phyloP scores from a whole-genome alignment of 257 asterid genomes.

The Solanum paucissectum region DNA sequence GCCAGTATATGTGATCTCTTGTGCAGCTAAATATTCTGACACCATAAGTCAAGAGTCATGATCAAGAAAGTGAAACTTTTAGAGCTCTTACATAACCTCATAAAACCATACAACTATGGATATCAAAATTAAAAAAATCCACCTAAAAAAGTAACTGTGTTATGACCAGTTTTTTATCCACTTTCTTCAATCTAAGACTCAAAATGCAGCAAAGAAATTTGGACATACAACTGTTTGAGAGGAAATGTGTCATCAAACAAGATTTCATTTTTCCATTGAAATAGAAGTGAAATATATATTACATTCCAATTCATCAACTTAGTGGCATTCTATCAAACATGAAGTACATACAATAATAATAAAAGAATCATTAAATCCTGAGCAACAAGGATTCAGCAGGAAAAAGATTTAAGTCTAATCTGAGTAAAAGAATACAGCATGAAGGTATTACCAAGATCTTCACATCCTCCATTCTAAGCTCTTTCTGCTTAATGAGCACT shows the following conservation, averaged over 20 bases:
- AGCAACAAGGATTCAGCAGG: background rate
- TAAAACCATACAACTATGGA: background rate
- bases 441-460: background rate
- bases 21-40: background rate
- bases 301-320: background rate
- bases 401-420: background rate
- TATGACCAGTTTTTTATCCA: background rate
- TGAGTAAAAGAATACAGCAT: background rate
- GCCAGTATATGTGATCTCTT: background rate
- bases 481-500: background rate
- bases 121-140: background rate
- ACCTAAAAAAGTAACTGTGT: background rate
- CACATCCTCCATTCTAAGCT: background rate
- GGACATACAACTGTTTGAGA: background rate
- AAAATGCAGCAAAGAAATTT: background rate
- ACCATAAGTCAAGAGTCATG: background rate
- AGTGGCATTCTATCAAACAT: background rate
- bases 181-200: background rate
- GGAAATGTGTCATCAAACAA: background rate
- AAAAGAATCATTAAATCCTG: background rate
- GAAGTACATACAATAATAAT: background rate
- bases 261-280: background rate
- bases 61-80: background rate
- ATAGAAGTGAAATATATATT: background rate
- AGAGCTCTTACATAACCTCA: background rate